Conservation (phyloP, 192 early-diverging fungal genomes). For the Gonapodya prolifera region DNA sequence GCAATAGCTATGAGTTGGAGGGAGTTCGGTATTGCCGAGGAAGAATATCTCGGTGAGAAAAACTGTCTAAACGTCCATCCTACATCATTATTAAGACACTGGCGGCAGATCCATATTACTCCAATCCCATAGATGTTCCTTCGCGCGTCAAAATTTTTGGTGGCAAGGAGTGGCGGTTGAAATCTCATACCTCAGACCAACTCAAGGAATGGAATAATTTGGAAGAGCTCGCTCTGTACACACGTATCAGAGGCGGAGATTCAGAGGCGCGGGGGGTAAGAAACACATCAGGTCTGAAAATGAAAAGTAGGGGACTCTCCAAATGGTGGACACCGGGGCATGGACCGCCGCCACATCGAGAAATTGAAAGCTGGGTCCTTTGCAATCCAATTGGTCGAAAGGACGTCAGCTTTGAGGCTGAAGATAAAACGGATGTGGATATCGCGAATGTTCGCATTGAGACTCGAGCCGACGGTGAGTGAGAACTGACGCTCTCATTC, state of each 20-base stretch:
- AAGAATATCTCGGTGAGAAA: not conserved
- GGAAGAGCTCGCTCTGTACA: too few species aligned
- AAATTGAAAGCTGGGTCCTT: constrained; percentile 26
- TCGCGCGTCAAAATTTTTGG: constrained; percentile 32
- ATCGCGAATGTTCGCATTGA: not conserved
- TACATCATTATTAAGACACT: not conserved
- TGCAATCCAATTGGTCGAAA: constrained; percentile 12
- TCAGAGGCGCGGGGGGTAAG: too few species aligned
- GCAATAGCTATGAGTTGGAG: not conserved
- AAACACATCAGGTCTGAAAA: too few species aligned
- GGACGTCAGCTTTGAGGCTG: not conserved
- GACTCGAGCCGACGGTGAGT: not conserved
- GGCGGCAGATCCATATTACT: constrained; percentile 37
- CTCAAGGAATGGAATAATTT: constrained; percentile 11
- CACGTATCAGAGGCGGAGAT: too few species aligned
- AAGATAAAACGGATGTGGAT: not conserved
- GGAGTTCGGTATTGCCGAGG: not conserved
- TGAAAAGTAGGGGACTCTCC: not conserved
- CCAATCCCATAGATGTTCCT: constrained; percentile 43
- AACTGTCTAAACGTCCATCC: not conserved
- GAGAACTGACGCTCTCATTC: not conserved
- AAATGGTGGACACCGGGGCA: constrained; percentile 20
- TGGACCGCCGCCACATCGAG: constrained; percentile 23
- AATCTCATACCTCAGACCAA: constrained; percentile 12
- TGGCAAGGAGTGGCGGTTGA: constrained; percentile 41